Conservation (phyloP, 2,329 filamentous ascomycete genomes). For the Ophiostoma ips region DNA sequence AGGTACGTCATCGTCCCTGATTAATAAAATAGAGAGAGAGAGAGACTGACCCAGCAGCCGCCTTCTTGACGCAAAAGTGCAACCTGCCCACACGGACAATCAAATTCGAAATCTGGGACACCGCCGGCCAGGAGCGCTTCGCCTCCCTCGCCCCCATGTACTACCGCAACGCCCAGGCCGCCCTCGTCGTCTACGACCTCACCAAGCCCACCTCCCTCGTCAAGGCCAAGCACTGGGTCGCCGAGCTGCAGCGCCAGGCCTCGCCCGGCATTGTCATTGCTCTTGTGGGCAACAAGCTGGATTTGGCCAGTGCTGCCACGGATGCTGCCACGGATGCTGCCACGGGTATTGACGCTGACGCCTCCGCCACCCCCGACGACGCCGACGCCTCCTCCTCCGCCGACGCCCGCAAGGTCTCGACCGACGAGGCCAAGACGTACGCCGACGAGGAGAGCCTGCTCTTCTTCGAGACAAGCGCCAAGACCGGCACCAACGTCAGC, state of each 20-base stretch:
- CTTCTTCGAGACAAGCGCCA: constrained; percentile 97
- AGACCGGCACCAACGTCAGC: constrained; percentile 85
- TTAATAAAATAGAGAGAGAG: not conserved
- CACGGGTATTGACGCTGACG: constrained; percentile 33
- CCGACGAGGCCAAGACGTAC: constrained; percentile 82
- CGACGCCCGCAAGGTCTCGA: constrained; percentile 76
- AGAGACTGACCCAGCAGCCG: constrained; percentile 41
- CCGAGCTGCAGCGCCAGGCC: constrained; percentile 90
- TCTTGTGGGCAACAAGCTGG: constrained; percentile 91
- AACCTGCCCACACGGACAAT: constrained; percentile 85
- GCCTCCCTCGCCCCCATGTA: constrained; percentile 97
- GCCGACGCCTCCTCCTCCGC: constrained; percentile 58
- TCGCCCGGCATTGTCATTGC: constrained; percentile 94
- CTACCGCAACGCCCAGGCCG: constrained; percentile 96
- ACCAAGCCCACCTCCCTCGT: constrained; percentile 90
- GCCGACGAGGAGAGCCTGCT: constrained; percentile 87
- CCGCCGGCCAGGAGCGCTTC: constrained; percentile 93
- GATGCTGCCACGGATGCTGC: constrained; percentile 38
- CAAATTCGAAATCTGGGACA: constrained; percentile 97
- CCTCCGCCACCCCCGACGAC: constrained; percentile 33
- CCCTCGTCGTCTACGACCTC: constrained; percentile 95
- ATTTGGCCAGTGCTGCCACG: constrained; percentile 56
- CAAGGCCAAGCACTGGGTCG: constrained; percentile 98
- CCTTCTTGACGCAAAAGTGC: constrained; percentile 97
- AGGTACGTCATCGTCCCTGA: constrained; percentile 40